phyloP scores from a whole-genome alignment of 2,329 filamentous ascomycete species.

The Pseudopithomyces maydicus region DNA sequence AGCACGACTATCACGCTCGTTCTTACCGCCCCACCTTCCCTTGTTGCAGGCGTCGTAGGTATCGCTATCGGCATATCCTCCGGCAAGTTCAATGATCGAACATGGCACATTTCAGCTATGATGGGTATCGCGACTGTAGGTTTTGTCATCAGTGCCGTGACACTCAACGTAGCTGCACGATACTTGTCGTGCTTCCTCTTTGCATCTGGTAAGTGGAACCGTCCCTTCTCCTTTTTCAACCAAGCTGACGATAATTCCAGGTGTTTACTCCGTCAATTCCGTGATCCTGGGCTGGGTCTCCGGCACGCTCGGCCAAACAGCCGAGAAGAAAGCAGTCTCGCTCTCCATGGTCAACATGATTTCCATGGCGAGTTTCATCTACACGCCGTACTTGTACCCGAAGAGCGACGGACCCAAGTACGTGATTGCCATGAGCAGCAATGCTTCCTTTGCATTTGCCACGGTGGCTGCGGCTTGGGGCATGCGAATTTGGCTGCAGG shows the following conservation, averaged over 20 bases:
- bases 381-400: constrained; percentile 48
- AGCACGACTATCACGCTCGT: constrained; percentile 56
- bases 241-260: not conserved
- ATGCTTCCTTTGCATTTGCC: constrained; percentile 21
- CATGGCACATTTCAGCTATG: constrained; percentile 47
- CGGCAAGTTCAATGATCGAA: constrained; percentile 46
- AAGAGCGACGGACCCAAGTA: constrained; percentile 28
- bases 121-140: constrained; percentile 44
- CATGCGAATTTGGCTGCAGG: not conserved
- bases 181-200: constrained; percentile 36
- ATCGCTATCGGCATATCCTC: constrained; percentile 42
- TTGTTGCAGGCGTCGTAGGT: constrained; percentile 29
- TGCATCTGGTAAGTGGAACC: constrained; percentile 20
- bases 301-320: constrained; percentile 47
- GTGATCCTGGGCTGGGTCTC: constrained; percentile 50
- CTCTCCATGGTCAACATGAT: constrained; percentile 51
- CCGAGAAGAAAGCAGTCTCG: constrained; percentile 51
- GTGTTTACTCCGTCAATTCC: constrained; percentile 29
- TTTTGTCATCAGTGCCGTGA: constrained; percentile 44
- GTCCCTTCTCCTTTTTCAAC: too few relatives aligned
- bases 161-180: constrained; percentile 42
- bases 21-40: constrained; percentile 47
- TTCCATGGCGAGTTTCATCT: constrained; percentile 48
- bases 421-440: constrained; percentile 26
- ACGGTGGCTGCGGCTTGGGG: not conserved